Evolutionary conservation across 2,329 filamentous ascomycete genomes (phyloP), one percentile per base, ranked within the genome.

Genomic region (Pseudodiploospora longispora): DNA sequence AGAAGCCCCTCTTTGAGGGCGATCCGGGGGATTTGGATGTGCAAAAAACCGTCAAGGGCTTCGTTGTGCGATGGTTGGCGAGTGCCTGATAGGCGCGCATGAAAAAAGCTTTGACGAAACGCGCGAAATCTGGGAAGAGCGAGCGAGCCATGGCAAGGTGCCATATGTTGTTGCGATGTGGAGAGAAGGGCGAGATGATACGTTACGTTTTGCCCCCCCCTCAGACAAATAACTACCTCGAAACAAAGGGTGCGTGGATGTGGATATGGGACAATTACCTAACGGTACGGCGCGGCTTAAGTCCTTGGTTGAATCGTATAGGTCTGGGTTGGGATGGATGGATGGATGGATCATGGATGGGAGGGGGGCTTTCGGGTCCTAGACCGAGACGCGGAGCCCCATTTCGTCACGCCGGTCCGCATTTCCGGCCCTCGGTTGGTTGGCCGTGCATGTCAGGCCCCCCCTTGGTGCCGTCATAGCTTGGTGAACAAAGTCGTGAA

Each of bases 1-100:
- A 91, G 32, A 82, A 82, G 59, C 85, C 90, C 51, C 80, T 97
- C 71, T 96, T 97, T 65, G 86, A 90, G 57, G 76, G 89, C 54
- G 90, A 96, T 60, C 84, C 82, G 10, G 91, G 91, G 33, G 88
- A 95, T 64, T 78, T 91, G 65, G 75, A 82, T 51, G 70, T 95
- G 46, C 78, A 87, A 51, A 82, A 86, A 61, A 95, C 87, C 6
- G 88, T 94, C 6, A 89, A 83, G 55, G 86, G 85, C 19, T 94
- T 86, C 64, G 74, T 80, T 48, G 63, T 94, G 50, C 71, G 70
- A 48, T 93, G 87, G 87, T 69, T 74, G 0, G 62, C 60, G 43
- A 58, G 60, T 39, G 60, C 57, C 47, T 61, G 36, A 38, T 27
- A 28, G 27, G 36, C n/a, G 19, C n/a, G n/a, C 9, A 34, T 34